Evolutionary conservation across 495 filamentous ascomycete species (phyloP), one percentile per base, ranked within the genome.

Genomic region (Aspergillus steynii): DNA sequence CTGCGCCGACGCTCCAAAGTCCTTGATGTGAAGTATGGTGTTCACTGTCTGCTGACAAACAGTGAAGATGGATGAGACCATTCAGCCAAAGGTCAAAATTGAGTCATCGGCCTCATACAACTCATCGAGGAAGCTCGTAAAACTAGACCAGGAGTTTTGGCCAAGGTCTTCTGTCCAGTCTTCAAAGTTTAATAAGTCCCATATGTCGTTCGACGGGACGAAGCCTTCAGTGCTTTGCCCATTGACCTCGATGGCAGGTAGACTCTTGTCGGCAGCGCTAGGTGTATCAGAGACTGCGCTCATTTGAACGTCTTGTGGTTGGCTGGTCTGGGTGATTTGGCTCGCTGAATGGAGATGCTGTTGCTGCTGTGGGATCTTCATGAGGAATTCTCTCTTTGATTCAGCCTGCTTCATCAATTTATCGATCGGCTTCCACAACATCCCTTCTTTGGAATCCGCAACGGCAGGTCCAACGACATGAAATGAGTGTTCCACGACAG

Each of bases 371-470:
- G 37, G 31, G 15, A 29, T 14, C 26, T 28, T 4, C 8, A 37
- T 34, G 15, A 62, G 52, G 20, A 42, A 27, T 1, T 71, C 59
- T 29, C 71, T 59, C 48, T 69, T 73, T 10, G 64, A 34, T 15
- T 61, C 66, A 0, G 76, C 78, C 42, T 73, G 77, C 4, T 55
- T 72, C 77, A 89, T 86, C 15, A 94, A 74, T 62, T 88, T 91
- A 50, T 80, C 80, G 50, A 94, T 74, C 0, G 90, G 89, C 47
- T 83, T 78, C 89, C 89, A 94, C 1, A 93, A 78, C 66, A 82
- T 85, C 3, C 81, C 83, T 15, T 81, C 77, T 60, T 80, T 81
- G 27, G 81, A 78, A 32, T 87, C 78, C 7, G 82, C 83, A 47
- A 84, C 70, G 0, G 76, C 62, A 34, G 80, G 74, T 7, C 82